Base-by-base conservation (phyloP, 805 yeast genomes). In the Lipomyces lipofer region DNA sequence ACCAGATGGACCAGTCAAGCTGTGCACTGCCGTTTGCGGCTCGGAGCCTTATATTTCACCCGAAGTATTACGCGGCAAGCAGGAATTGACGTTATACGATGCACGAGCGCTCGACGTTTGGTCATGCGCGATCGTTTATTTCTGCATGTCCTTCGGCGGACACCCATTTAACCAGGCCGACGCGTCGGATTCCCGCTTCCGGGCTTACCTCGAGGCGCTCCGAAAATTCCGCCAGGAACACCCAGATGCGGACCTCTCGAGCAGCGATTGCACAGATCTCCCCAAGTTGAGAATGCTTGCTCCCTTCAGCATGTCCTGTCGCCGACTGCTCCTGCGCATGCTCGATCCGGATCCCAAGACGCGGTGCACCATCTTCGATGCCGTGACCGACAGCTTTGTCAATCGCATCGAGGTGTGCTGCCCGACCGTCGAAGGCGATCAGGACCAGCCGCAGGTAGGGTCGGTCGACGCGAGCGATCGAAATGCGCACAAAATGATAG, bases 11-110 rank as follows among this genome's bases (percentile, higher is more conserved):
- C 51, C 78, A 27, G 78, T 87, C 43, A 89, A 84, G 67, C 67
- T 83, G 32, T 81, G 86, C 65, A 83, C 81, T 46, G 95, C 95
- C 4, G 76, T 88, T 5, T 85, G 90, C 70, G 97, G 96, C 7
- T 85, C 94, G 0, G 81, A 86, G 6, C 96, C 96, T 1, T 89
- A 89, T 69, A 87, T 90, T 65, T 95, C 96, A 0, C 96, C 97
- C 0, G 97, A 89, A 70, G 94, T 68, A 59, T 66, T 48, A 75
- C 48, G 48, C 25, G 46, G 43, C 32, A 7, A 27, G 13, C 40
- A 36, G 10, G 40, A 36, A 6, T 21, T 36, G n/a, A 25, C 30
- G 7, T 28, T 49, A 8, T 89, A 87, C 69, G 96, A 89, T 70
- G 86, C 95, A 1, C 72, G 96, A 52, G 78, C 86, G 32, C 86